These are phyloP conservation scores for Triticum urartu DNA, from an alignment of 176 grass and related monocot species.

Conservation along the genomic window DNA sequence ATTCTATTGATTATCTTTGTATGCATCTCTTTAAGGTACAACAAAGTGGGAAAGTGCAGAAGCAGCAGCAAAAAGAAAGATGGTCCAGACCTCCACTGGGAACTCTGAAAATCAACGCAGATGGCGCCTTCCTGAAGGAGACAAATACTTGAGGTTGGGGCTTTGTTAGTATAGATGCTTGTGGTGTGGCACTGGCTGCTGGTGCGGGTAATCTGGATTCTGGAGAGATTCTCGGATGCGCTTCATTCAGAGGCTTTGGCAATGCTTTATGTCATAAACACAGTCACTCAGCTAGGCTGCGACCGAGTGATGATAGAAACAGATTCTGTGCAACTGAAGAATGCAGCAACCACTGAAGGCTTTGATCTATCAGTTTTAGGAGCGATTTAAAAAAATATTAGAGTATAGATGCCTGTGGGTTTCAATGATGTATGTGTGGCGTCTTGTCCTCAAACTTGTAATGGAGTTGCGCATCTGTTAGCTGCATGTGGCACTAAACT, in stretches of 20 bases:
- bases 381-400: not conserved
- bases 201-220: not conserved
- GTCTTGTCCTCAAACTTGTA: not conserved
- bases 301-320: not conserved
- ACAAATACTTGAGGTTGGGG: not conserved
- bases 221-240: not conserved
- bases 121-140: not conserved
- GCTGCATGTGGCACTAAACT: not conserved
- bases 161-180: not conserved
- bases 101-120: not conserved
- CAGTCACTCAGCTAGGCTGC: not conserved
- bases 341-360: not conserved
- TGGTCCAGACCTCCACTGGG: not conserved
- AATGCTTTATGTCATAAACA: not conserved
- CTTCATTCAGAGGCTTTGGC: not conserved
- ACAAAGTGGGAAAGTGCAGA: not conserved
- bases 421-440: not conserved
- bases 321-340: not conserved
- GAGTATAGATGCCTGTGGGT: not conserved
- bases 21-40: not conserved
- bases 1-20: not conserved
- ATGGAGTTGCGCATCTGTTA: not conserved
- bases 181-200: not conserved
- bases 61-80: not conserved
- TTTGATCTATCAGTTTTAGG: not conserved